Conservation (phyloP, 192 early-diverging fungal genomes). For the Tieghemiomyces parasiticus region DNA sequence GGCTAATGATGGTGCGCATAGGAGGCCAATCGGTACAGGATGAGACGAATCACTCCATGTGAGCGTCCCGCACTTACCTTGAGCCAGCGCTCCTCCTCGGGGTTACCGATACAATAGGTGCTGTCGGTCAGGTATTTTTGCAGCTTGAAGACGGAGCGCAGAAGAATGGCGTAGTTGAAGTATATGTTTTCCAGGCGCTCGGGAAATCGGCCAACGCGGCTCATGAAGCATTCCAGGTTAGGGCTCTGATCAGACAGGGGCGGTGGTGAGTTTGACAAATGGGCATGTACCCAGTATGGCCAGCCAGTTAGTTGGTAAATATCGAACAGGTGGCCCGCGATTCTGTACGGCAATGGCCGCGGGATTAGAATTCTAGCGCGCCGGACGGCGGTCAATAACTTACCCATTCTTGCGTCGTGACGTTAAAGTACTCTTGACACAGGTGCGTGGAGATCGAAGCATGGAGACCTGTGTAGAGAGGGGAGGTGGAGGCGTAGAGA, state of each 20-base stretch:
- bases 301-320: too few relatives aligned
- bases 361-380: too few relatives aligned
- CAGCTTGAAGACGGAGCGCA: conserved; percentile 77
- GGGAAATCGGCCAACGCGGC: conserved; percentile 74
- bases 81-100: conserved; percentile 22
- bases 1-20: too few relatives aligned
- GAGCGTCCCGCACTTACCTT: too few relatives aligned
- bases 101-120: conserved; percentile 55
- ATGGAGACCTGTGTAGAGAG: conserved; percentile 55
- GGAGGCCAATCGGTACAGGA: too few relatives aligned
- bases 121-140: conserved; percentile 54
- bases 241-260: conserved; percentile 29
- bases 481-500: neutral
- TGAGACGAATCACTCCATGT: too few relatives aligned
- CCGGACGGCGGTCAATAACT: too few relatives aligned
- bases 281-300: too few relatives aligned
- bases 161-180: conserved; percentile 77
- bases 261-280: too few relatives aligned
- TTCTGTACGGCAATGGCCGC: too few relatives aligned
- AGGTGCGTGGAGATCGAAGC: conserved; percentile 96
- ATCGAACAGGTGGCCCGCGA: too few relatives aligned
- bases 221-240: conserved; percentile 81
- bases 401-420: conserved; percentile 80
- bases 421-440: conserved; percentile 85
- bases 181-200: conserved; percentile 93